Conservation (phyloP, 257 asterid species). For the Solanum lycopersicoides region DNA sequence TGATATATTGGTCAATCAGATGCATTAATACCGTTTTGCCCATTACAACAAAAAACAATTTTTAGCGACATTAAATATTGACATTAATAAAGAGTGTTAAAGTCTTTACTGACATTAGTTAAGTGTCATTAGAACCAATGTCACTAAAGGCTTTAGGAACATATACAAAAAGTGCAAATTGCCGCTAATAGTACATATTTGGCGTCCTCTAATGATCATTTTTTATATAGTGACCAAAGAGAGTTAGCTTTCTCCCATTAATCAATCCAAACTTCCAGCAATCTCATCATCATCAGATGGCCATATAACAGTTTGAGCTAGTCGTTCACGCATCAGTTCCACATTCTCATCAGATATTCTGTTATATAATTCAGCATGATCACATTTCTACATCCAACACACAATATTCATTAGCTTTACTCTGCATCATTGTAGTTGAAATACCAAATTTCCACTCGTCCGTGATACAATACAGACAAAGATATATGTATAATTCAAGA, state of each 20-base stretch:
- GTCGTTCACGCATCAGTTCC: slow-evolving; percentile 61
- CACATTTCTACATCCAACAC: slow-evolving; percentile 34
- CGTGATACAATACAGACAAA: background rate
- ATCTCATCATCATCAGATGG: slow-evolving; percentile 37
- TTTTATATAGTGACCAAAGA: background rate
- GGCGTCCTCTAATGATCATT: too few species aligned
- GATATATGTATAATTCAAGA: background rate
- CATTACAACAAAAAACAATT: too few species aligned
- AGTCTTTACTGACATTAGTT: too few species aligned
- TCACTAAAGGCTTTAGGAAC: too few species aligned
- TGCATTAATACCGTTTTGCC: background rate
- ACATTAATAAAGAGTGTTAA: too few species aligned
- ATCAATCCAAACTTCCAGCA: slow-evolving; percentile 16
- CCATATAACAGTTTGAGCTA: slow-evolving; percentile 48
- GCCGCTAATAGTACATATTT: too few species aligned
- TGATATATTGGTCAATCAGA: background rate
- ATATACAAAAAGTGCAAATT: too few species aligned
- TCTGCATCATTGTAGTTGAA: background rate
- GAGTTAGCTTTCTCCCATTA: background rate
- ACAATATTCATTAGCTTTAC: background rate
- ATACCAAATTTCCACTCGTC: background rate
- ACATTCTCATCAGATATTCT: slow-evolving; percentile 49
- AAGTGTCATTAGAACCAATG: too few species aligned
- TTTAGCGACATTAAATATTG: too few species aligned
- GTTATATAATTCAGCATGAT: slow-evolving; percentile 45